phyloP scores from a whole-genome alignment of 2,329 filamentous ascomycete genomes.

The Didymellaceae sp. region DNA sequence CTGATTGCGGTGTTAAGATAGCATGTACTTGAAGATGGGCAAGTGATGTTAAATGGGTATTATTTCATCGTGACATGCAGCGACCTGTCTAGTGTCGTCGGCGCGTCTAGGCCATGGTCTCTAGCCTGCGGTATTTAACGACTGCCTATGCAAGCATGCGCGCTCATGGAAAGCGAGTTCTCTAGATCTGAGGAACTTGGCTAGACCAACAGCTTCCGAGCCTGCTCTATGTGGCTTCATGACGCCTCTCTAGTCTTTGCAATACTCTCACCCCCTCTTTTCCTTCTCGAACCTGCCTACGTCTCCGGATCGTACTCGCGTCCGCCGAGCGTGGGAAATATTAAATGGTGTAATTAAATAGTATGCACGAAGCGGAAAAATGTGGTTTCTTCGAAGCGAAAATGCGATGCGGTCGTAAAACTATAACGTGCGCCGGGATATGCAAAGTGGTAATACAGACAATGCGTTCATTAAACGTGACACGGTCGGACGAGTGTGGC shows the following conservation, averaged over 20 bases:
- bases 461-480: slow-evolving; percentile 17
- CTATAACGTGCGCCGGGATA: slow-evolving; percentile 14
- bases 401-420: slow-evolving; percentile 5
- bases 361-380: slow-evolving; percentile 4
- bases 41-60: too few species aligned
- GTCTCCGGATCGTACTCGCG: slow-evolving; percentile 2
- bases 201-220: too few species aligned
- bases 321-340: background rate
- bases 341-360: slow-evolving; percentile 18
- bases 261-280: background rate
- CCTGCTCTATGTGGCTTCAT: background rate
- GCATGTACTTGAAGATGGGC: too few species aligned
- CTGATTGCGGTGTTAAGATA: too few species aligned
- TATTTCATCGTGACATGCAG: background rate
- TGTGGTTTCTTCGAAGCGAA: background rate
- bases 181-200: too few species aligned
- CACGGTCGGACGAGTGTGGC: background rate
- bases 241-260: slow-evolving; percentile 1
- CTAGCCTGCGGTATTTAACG: slow-evolving; percentile 2
- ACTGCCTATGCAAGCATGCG: too few species aligned
- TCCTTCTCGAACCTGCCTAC: background rate
- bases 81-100: background rate
- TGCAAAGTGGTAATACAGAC: slow-evolving; percentile 10
- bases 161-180: background rate
- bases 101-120: background rate